Conservation (phyloP, 2,329 filamentous ascomycete species). For the Xylaria sp. region DNA sequence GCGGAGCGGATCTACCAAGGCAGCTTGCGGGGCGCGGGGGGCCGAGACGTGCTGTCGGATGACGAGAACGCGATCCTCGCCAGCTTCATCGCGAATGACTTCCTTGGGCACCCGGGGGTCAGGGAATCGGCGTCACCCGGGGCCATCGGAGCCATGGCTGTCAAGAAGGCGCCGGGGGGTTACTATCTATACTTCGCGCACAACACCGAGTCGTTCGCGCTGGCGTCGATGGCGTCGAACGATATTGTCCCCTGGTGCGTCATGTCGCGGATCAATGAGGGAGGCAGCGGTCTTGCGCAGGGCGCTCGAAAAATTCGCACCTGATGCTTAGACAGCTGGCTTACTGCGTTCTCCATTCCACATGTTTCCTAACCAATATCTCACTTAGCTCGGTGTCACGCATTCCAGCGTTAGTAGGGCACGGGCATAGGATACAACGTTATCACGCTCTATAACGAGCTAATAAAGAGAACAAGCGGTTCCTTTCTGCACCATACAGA, state of each 20-base stretch:
- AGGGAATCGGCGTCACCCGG: constrained; percentile 78
- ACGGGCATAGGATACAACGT: too few species aligned
- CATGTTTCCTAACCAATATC: not conserved
- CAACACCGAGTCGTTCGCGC: constrained; percentile 87
- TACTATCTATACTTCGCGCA: constrained; percentile 92
- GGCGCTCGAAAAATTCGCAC: constrained; percentile 58
- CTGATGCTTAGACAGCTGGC: constrained; percentile 9
- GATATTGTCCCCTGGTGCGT: constrained; percentile 78
- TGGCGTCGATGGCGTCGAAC: constrained; percentile 85
- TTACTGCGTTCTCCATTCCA: not conserved
- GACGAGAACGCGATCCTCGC: constrained; percentile 79
- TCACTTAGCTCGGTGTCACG: not conserved
- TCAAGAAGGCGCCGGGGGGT: constrained; percentile 80
- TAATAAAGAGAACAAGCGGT: not conserved
- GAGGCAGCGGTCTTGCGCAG: constrained; percentile 56
- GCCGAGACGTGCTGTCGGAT: constrained; percentile 67
- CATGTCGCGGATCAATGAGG: constrained; percentile 76
- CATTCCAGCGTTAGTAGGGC: not conserved
- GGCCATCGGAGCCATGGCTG: constrained; percentile 87
- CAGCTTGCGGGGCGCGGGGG: constrained; percentile 64
- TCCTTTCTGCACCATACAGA: not conserved
- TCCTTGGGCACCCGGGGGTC: constrained; percentile 90
- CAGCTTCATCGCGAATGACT: constrained; percentile 83
- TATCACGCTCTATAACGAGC: not conserved
- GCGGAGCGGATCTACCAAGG: constrained; percentile 82